phyloP scores from a whole-genome alignment of 225 moss, liverwort and hornwort species.

The Pleurozium schreberi region DNA sequence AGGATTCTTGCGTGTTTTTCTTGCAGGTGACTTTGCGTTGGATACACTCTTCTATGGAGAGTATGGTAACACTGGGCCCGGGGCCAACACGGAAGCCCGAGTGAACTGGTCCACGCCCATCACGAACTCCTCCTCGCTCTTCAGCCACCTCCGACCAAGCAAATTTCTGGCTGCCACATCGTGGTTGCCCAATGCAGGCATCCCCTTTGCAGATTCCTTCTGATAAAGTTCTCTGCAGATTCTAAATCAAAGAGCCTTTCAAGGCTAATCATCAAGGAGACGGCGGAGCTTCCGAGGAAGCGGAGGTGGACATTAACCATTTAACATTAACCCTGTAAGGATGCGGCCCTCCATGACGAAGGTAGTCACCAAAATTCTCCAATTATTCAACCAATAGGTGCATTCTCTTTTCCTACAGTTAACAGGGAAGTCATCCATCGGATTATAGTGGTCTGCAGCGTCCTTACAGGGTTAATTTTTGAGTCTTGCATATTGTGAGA shows the following conservation, averaged over 20 bases:
- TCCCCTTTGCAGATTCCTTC: conserved; percentile 18
- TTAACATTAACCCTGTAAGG: too few species aligned
- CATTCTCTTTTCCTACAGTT: too few species aligned
- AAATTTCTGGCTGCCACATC: neutral
- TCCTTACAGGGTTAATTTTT: too few species aligned
- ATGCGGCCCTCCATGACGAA: too few species aligned
- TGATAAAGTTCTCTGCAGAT: neutral
- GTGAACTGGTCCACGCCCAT: conserved; percentile 50
- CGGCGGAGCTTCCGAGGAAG: neutral
- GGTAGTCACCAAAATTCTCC: too few species aligned
- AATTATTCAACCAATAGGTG: too few species aligned
- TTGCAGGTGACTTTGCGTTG: conserved; percentile 43
- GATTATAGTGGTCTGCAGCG: too few species aligned
- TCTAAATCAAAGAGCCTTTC: too few species aligned
- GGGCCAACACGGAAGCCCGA: conserved; percentile 14
- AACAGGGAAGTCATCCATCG: too few species aligned
- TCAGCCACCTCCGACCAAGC: neutral
- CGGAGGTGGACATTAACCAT: neutral
- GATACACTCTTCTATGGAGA: conserved; percentile 54
- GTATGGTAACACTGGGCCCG: conserved; percentile 41
- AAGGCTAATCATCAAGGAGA: neutral
- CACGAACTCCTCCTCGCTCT: neutral
- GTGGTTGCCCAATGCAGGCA: conserved; percentile 6
- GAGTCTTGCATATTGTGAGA: neutral
- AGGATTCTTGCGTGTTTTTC: neutral